Conservation (phyloP, 371 early-diverging fungal genomes). For the Lichtheimia hyalospora region DNA sequence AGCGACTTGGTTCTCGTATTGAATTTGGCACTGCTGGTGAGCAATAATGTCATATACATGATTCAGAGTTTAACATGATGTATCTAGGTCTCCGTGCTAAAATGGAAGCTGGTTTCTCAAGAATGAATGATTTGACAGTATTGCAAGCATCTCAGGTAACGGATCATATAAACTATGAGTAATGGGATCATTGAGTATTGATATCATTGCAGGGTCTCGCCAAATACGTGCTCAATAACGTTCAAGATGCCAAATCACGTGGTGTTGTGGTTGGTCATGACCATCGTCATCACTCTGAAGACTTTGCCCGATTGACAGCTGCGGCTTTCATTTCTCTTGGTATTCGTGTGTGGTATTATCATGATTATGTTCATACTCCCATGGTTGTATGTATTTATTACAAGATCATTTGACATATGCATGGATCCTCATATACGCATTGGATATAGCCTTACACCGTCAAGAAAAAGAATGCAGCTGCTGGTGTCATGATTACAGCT, state of each 20-base stretch:
- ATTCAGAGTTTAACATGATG: neutral
- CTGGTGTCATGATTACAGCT: slow-evolving; percentile 98
- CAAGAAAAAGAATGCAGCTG: slow-evolving; percentile 69
- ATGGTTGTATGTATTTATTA: slow-evolving; percentile 58
- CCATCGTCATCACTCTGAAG: slow-evolving; percentile 86
- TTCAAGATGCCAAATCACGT: slow-evolving; percentile 53
- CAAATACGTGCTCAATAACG: slow-evolving; percentile 54
- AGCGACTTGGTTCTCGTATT: slow-evolving; percentile 71
- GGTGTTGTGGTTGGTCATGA: slow-evolving; percentile 96
- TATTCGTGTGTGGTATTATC: slow-evolving; percentile 82
- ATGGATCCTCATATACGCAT: neutral
- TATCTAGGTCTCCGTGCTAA: slow-evolving; percentile 79
- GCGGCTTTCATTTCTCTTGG: slow-evolving; percentile 82
- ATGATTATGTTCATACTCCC: slow-evolving; percentile 83
- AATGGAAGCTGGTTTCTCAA: slow-evolving; percentile 95
- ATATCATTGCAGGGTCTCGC: slow-evolving; percentile 51
- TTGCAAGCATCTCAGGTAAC: slow-evolving; percentile 84
- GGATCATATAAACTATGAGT: neutral
- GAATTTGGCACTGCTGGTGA: slow-evolving; percentile 91
- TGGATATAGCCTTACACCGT: slow-evolving; percentile 75
- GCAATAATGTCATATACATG: neutral
- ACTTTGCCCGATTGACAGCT: slow-evolving; percentile 86
- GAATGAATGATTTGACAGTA: slow-evolving; percentile 95
- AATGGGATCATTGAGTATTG: neutral
- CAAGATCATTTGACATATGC: too few relatives aligned